Base-by-base conservation (phyloP, 495 filamentous ascomycete species). In the Penicillium egyptiacum region DNA sequence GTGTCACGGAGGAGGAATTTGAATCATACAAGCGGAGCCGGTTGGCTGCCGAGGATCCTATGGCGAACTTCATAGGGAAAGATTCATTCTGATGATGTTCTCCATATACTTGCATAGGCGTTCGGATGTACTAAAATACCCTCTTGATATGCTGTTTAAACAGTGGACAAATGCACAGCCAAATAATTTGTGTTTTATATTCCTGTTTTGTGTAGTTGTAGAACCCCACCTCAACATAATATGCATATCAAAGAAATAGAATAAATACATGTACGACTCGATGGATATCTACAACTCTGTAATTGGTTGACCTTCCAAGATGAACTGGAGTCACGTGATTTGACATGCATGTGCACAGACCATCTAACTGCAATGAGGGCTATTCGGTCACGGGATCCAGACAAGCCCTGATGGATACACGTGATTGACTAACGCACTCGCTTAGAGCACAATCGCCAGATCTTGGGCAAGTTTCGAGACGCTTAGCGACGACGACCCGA, bases 1-100 rank as follows among this genome's bases (percentile, higher is more conserved):
- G 88, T 3, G 79, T 93, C 33, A 84, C 83, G 2, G 90, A 95
- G 64, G 88, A 88, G 26, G 91, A 95, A 54, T 77, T 95, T 69
- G 91, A 96, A 52, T 83, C 83, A 25, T 96, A 92, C 70, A 86
- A 89, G 60, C 78, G 83, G 58, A 90, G 89, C 60, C 78, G 85
- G 58, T 75, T 83, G 45, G 79, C 80, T 20, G 82, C 84, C 4
- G 81, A 89, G 51, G 92, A 96, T 76, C 92, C 92, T 2, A 96
- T 96, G 92, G 88, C 90, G 9, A 82, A 81, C 5, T 86, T 90
- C 56, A 70, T 91, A 17, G 82, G 83, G 11, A 84, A 83, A 55
- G 83, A 87, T 44, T 57, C 50, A 28, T 58, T 33, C 55, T 43
- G 51, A 62, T 48, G 30, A 52, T 45, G 50, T 53, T 37, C 20